These are phyloP conservation scores for Canavalia ensiformis DNA, from an alignment of 306 rosid species.

Conservation along the genomic window DNA sequence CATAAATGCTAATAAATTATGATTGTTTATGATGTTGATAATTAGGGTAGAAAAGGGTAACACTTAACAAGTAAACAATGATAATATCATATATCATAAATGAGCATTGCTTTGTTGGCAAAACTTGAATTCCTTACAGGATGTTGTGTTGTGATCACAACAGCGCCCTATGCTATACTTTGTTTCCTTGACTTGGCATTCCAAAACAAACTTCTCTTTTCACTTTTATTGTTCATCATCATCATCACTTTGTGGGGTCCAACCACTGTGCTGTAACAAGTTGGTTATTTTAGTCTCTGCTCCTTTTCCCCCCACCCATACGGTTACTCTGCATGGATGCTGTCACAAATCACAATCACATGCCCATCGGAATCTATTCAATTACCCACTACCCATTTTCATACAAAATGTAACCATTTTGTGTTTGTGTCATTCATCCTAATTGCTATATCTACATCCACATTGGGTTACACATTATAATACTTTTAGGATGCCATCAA, in stretches of 20 bases:
- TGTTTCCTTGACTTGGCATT: slow-evolving; percentile 18
- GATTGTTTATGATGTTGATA: background rate
- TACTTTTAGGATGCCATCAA: background rate
- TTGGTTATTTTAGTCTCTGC: slow-evolving; percentile 3
- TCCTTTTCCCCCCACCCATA: background rate
- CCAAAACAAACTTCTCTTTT: slow-evolving; percentile 36
- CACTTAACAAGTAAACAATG: background rate
- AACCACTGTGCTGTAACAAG: background rate
- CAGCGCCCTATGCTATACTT: background rate
- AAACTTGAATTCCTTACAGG: too few species aligned
- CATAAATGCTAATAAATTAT: background rate
- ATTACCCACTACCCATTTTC: slow-evolving; percentile 1
- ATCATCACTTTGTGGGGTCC: slow-evolving; percentile 44
- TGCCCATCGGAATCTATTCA: slow-evolving; percentile 14
- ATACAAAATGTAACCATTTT: slow-evolving; percentile 20
- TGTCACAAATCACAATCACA: slow-evolving; percentile 26
- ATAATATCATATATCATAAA: background rate
- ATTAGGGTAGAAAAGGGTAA: background rate
- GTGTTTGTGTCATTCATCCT: background rate
- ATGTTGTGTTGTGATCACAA: background rate
- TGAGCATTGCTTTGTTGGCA: background rate
- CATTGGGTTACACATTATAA: background rate
- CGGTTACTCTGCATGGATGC: slow-evolving; percentile 25
- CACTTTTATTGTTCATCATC: slow-evolving; percentile 25
- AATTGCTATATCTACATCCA: background rate